phyloP scores from a whole-genome alignment of 371 early-diverging fungal genomes.

The Rozella allomycis region DNA sequence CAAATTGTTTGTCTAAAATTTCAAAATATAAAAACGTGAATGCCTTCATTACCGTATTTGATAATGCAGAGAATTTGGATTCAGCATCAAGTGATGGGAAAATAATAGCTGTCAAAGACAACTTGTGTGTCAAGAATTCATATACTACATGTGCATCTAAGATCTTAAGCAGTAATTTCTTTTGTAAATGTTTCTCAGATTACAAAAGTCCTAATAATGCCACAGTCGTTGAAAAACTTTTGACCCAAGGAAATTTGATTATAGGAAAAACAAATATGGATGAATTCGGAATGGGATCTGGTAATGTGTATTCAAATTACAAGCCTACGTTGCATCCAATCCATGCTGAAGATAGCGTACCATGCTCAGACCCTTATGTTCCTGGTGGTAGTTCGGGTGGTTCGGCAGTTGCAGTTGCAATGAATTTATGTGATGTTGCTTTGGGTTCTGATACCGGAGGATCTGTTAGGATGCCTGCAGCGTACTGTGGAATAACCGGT shows the following conservation, averaged over 20 bases:
- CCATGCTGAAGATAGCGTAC: conserved; percentile 19
- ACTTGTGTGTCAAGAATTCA: too few species aligned
- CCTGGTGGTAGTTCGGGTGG: conserved; percentile 88
- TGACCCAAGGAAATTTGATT: conserved; percentile 38
- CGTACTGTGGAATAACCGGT: conserved; percentile 78
- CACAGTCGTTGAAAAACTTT: conserved; percentile 40
- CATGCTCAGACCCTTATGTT: too few species aligned
- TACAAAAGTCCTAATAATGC: conserved; percentile 59
- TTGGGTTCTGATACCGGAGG: conserved; percentile 89
- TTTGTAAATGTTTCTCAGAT: too few species aligned
- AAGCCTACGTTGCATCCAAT: conserved; percentile 25
- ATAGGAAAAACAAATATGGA: conserved; percentile 85
- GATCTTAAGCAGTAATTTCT: too few species aligned
- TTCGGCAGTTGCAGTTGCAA: conserved; percentile 72
- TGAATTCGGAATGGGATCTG: conserved; percentile 90
- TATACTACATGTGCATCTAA: too few species aligned
- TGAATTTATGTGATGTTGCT: conserved; percentile 49
- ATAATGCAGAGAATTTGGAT: too few species aligned
- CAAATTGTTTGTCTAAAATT: too few species aligned
- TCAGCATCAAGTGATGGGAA: too few species aligned
- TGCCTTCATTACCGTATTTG: too few species aligned
- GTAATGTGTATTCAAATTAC: conserved; percentile 17
- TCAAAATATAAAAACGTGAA: too few species aligned
- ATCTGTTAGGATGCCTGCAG: conserved; percentile 72
- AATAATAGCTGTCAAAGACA: too few species aligned